Base-by-base conservation (phyloP, 164 flowering plant species). In the Buxus sempervirens region DNA sequence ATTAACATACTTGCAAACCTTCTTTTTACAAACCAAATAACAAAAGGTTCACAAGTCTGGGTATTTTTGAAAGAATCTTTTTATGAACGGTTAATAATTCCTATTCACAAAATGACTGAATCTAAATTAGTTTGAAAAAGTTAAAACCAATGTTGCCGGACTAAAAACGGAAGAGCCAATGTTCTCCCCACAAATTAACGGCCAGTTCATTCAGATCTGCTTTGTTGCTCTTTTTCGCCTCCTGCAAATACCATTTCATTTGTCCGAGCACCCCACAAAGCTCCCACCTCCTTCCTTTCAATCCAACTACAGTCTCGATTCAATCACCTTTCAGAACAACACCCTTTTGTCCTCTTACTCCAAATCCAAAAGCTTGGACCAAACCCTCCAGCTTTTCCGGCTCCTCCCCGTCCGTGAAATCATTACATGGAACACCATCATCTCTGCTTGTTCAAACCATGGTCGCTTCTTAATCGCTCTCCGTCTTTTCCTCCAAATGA, bases 381-480 rank as follows among this genome's bases (percentile, higher is more conserved):
- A 72, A 25, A 67, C 79, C 59, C 72, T 76, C 24, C 49, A 57
- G n/a, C 60, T 76, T 38, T 72, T 72, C 55, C 58, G 51, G 12
- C 73, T 65, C 22, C 67, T 76, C 36, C 69, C 75, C 19, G 32
- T 18, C 58, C 63, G 66, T 18, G 76, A 76, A 68, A 76, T 76
- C 18, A 4, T 69, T 9, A 68, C 75, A 69, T 76, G 75, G 73
- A 76, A 76, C 70, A 72, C 62, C 3, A 51, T 71, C 55, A 62
- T 75, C 23, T 57, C 74, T 13, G 66, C 72, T 4, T 67, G 72
- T 54, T 32, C 57, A 9, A 60, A 27, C 27, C 63, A 65, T 16
- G 61, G 59, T 49, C 69, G 58, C n/a, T 65, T 36, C 54, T 15
- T 42, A 20, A 54, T 58, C 12, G 62, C 70, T 53, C 72, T 74